phyloP scores from a whole-genome alignment of 495 filamentous ascomycete species.

The Hypoxylon fuscum region DNA sequence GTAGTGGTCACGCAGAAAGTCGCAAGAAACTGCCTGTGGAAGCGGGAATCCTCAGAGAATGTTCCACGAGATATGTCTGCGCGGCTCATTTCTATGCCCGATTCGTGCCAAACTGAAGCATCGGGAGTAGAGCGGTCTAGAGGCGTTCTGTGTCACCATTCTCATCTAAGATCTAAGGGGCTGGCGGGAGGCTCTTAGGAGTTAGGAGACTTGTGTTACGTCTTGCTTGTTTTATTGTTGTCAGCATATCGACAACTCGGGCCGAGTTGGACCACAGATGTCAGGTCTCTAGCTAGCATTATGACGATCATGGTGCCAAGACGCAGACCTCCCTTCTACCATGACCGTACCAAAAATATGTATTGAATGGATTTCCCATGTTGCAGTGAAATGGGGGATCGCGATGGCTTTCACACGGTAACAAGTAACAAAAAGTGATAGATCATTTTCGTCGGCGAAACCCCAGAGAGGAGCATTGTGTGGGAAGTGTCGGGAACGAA shows the following conservation, averaged over 20 bases:
- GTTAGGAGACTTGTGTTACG: conserved; percentile 5
- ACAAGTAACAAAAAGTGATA: conserved; percentile 29
- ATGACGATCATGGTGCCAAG: conserved; percentile 16
- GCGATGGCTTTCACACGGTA: conserved; percentile 16
- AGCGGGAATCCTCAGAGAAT: conserved; percentile 11
- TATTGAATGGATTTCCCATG: conserved; percentile 7
- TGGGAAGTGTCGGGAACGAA: conserved; percentile 24
- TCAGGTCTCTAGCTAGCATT: conserved; percentile 12
- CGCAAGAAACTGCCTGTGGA: conserved; percentile 37
- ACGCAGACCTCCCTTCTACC: conserved; percentile 1
- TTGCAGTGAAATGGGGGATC: conserved; percentile 1
- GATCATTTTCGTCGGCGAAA: conserved; percentile 29
- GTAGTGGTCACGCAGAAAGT: conserved; percentile 13
- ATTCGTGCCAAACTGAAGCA: conserved; percentile 10
- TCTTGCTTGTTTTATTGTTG: conserved; percentile 2
- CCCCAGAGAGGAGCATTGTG: conserved; percentile 15
- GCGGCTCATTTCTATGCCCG: conserved; percentile 34
- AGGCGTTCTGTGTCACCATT: conserved; percentile 11
- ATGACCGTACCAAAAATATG: conserved; percentile 9
- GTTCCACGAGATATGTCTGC: conserved; percentile 23
- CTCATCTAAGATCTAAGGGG: background rate
- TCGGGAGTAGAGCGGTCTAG: conserved; percentile 9
- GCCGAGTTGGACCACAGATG: conserved; percentile 15
- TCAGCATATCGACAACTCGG: conserved; percentile 15
- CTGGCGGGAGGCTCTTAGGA: background rate